Percentiles rank a stretch among this genome's conserved stretches.
These are phyloP conservation scores for Acer campestre DNA, from an alignment of 345 rosid genomes.

Conservation along the genomic window DNA sequence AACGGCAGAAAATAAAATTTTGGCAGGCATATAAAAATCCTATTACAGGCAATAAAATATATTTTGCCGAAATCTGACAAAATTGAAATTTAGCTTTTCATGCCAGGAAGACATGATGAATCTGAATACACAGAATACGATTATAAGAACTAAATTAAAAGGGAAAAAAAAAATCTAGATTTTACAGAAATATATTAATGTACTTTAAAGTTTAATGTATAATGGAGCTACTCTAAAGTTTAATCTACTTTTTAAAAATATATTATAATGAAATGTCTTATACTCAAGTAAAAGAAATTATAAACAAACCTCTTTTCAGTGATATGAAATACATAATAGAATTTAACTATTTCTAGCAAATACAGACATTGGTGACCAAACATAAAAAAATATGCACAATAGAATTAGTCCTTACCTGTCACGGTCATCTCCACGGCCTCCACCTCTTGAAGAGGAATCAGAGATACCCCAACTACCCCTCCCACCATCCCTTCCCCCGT, in stretches of 20 bases:
- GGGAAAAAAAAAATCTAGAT: not conserved
- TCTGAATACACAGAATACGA: not conserved
- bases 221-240: not conserved
- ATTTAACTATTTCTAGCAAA: not conserved
- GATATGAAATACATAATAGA: not conserved
- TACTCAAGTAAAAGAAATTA: not conserved
- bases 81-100: not conserved
- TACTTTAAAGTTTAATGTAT: not conserved
- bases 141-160: not conserved
- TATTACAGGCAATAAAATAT: not conserved
- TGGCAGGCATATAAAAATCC: not conserved
- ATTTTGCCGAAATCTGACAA: not conserved
- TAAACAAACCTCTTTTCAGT: not conserved
- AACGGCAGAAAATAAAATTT: not conserved
- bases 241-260: not conserved
- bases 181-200: not conserved
- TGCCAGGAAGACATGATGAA: not conserved
- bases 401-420: constrained; percentile 55
- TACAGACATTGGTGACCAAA: not conserved
- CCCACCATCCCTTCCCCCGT: constrained; percentile 63
- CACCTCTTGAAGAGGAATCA: constrained; percentile 34
- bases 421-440: constrained; percentile 53
- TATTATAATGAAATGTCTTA: not conserved
- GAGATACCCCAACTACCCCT: constrained; percentile 51
- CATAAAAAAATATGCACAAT: not conserved